phyloP scores from a whole-genome alignment of 306 rosid species.

The cucumber (Cucumis sativus) region DNA sequence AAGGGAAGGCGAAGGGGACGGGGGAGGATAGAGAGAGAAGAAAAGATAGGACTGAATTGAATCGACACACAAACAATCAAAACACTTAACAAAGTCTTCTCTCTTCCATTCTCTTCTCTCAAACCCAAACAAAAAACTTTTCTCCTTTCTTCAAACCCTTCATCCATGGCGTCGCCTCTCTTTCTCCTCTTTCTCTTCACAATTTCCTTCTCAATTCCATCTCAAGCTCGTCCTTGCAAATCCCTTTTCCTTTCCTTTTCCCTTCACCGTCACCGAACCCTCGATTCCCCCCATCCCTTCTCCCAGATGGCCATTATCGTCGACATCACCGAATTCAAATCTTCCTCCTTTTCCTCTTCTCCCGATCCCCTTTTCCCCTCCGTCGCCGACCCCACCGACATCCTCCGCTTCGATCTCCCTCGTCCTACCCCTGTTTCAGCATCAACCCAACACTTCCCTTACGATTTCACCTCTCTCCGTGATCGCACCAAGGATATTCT shows the following conservation, averaged over 20 bases:
- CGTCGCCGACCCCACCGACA: not conserved
- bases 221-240: constrained; percentile 63
- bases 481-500: constrained; percentile 85
- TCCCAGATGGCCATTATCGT: constrained; percentile 34
- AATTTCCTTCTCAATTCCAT: constrained; percentile 12
- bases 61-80: too few relatives aligned
- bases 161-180: constrained; percentile 24
- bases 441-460: not conserved
- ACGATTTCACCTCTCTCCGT: constrained; percentile 67
- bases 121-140: too few relatives aligned
- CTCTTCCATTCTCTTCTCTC: too few relatives aligned
- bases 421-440: not conserved
- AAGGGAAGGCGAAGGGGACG: not conserved
- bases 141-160: not conserved
- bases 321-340: constrained; percentile 17
- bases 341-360: not conserved
- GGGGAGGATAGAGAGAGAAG: not conserved
- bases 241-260: constrained; percentile 54
- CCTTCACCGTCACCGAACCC: constrained; percentile 28
- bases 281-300: constrained; percentile 17
- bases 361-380: not conserved
- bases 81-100: too few relatives aligned
- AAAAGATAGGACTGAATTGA: not conserved
- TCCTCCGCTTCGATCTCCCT: constrained; percentile 10
- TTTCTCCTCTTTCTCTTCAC: constrained; percentile 14